Percentiles rank a stretch among this genome's conserved stretches.
Evolutionary conservation across 176 grass and related monocot species (phyloP).

Genomic region (Rhynchospora pubera): DNA sequence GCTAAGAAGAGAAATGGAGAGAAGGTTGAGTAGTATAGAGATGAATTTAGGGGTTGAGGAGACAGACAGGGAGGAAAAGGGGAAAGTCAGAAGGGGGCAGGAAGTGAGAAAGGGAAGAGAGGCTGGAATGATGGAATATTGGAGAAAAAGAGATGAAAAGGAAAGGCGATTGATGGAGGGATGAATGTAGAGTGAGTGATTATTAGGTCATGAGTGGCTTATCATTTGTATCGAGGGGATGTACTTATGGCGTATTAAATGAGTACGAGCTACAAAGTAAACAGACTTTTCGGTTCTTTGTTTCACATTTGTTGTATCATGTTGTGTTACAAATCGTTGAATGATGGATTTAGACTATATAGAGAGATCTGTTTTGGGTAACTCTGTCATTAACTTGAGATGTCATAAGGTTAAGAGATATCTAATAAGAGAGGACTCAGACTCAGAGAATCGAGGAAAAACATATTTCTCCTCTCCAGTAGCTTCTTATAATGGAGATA

Average conservation of each 20-base stretch:
- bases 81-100: constrained; percentile 39
- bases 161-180: constrained; percentile 39
- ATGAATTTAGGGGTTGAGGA: constrained; percentile 12
- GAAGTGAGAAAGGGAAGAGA: constrained; percentile 23
- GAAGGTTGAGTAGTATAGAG: constrained; percentile 4
- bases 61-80: constrained; percentile 36
- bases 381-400: too few species aligned
- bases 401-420: too few species aligned
- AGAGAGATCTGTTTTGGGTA: too few species aligned
- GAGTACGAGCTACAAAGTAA: not conserved
- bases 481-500: not conserved
- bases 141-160: constrained; percentile 20
- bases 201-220: constrained; percentile 98
- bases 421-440: not conserved
- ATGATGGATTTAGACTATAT: not conserved
- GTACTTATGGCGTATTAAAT: constrained; percentile 13
- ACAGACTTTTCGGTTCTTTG: not conserved
- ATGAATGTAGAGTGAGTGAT: constrained; percentile 53
- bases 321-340: not conserved
- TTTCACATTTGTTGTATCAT: not conserved
- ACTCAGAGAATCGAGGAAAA: not conserved
- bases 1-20: constrained; percentile 17
- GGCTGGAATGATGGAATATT: constrained; percentile 39
- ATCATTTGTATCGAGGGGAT: constrained; percentile 53
- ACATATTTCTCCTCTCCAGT: not conserved